These are phyloP conservation scores for Cyberlindnera subsufficiens DNA, from an alignment of 805 yeast species.

Conservation along the genomic window DNA sequence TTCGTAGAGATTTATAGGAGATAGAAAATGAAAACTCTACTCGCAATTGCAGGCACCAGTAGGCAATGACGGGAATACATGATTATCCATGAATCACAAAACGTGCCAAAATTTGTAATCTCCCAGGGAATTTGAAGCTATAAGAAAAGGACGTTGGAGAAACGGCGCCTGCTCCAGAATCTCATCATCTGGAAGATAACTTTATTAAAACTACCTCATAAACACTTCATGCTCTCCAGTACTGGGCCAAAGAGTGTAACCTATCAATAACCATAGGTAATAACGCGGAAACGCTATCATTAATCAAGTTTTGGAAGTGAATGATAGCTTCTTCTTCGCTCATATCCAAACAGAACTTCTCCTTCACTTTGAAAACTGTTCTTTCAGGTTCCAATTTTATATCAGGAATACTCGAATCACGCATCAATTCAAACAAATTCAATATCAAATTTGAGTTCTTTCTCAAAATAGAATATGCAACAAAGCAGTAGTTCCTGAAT, in stretches of 20 bases:
- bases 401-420: constrained; percentile 89
- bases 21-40: too few relatives aligned
- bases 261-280: constrained; percentile 94
- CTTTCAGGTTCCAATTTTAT: constrained; percentile 78
- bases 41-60: too few relatives aligned
- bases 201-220: neutral
- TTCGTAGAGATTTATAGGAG: too few relatives aligned
- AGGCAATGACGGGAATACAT: too few relatives aligned
- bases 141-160: too few relatives aligned
- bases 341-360: constrained; percentile 88
- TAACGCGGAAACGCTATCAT: constrained; percentile 90
- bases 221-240: constrained; percentile 77
- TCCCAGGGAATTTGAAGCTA: too few relatives aligned
- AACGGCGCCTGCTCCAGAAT: too few relatives aligned
- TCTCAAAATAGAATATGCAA: constrained; percentile 84
- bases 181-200: too few relatives aligned
- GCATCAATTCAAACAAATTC: constrained; percentile 89
- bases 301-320: constrained; percentile 90
- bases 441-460: constrained; percentile 85
- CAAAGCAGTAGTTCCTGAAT: constrained; percentile 90
- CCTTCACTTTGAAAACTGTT: constrained; percentile 87
- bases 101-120: too few relatives aligned
- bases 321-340: constrained; percentile 93
- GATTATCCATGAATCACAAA: too few relatives aligned
- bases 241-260: constrained; percentile 91